Base-by-base conservation (phyloP, 441 rosid genomes). In the Erodium moschatum region DNA sequence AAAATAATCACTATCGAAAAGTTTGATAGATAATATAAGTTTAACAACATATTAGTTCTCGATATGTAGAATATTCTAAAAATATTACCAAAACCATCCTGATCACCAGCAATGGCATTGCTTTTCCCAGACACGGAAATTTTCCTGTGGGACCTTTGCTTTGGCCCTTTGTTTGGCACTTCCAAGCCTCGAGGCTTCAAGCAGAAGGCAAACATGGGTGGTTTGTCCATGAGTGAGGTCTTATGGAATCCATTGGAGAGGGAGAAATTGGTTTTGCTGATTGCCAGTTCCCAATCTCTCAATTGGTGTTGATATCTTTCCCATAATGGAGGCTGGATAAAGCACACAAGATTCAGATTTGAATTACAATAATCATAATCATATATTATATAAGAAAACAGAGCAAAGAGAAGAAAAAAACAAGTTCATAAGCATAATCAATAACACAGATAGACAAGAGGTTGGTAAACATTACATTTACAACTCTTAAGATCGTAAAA, bases 181-280 rank as follows among this genome's bases (percentile, higher is more conserved):
- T 94, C 99, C 85, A 94, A 76, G 56, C 99, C 97, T 70, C 97
- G 87, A 2, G 99, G 99, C 80, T 91, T 94, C 86, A 89, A 79
- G 78, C 97, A 94, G 72, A 94, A 94, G 70, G 97, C 99, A 89
- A 83, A 89, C 94, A 89, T 83, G 33, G 87, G 81, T 42, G 97
- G 97, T 87, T 87, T 94, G 78, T 91, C 97, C 19, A 48, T 6
- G 11, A 73, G 64, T 70, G 84, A 70, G 64, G 69, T 75, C 77
- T 84, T 92, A 70, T 80, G 84, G 72, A 75, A 81, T 66, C 85
- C 92, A 81, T 70, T 77, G 3, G 85, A 70, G 33, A 73, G 61
- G 46, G 69, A 35, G 68, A 77, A 35, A 75, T 44, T 81, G 67
- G 75, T 70, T 81, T 79, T 88, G 73, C 84, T 79, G 84, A 78